Conservation (phyloP, 2,329 filamentous ascomycete genomes). For the Juglanconis sp. region DNA sequence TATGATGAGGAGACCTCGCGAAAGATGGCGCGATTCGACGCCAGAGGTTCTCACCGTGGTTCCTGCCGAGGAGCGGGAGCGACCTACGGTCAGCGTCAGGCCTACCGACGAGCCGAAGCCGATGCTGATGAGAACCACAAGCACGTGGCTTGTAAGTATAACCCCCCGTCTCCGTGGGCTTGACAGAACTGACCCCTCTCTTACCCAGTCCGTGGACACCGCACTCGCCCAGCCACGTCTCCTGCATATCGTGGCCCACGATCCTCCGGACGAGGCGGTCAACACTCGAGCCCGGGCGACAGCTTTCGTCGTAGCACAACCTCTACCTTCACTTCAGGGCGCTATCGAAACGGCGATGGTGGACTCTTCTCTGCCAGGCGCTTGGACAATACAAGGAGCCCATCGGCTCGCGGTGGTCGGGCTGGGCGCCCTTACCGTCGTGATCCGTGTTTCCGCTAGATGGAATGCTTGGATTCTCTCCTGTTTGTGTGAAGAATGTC, state of each 20-base stretch:
- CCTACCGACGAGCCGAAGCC: neutral
- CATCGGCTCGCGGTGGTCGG: neutral
- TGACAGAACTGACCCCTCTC: neutral
- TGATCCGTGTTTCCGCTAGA: neutral
- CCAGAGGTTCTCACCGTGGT: neutral
- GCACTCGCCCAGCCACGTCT: neutral
- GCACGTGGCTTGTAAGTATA: neutral
- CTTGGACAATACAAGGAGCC: neutral
- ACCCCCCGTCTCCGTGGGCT: neutral
- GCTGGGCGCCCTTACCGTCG: neutral
- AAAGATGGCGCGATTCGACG: neutral
- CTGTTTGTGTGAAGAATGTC: too few relatives aligned
- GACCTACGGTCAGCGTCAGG: too few relatives aligned
- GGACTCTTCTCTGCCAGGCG: neutral
- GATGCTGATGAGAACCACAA: neutral
- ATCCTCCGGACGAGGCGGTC: neutral
- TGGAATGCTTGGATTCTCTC: neutral
- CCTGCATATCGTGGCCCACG: neutral
- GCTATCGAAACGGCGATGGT: neutral
- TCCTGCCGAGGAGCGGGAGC: neutral
- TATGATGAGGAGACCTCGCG: neutral
- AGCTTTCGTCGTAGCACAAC: too few relatives aligned
- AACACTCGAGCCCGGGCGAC: too few relatives aligned
- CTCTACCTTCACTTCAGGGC: too few relatives aligned
- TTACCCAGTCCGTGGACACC: neutral